phyloP scores from a whole-genome alignment of 805 yeast species.

The Groenewaldozyma salmanticensis region DNA sequence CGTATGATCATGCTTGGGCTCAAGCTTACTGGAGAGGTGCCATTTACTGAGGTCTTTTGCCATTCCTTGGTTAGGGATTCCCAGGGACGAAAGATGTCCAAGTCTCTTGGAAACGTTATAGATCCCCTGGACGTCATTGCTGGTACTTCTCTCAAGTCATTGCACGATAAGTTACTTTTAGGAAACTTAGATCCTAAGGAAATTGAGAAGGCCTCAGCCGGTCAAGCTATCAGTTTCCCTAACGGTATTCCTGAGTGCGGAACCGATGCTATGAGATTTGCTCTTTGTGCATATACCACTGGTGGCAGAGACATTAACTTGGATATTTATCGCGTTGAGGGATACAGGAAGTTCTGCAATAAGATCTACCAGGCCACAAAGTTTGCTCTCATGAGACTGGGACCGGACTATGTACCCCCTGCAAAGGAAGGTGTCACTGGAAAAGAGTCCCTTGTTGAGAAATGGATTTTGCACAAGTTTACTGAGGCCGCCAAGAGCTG shows the following conservation, averaged over 20 bases:
- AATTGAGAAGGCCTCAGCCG: constrained; percentile 74
- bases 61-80: constrained; percentile 98
- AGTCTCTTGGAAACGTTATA: constrained; percentile 91
- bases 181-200: constrained; percentile 92
- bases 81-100: constrained; percentile 98
- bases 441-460: constrained; percentile 74
- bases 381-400: constrained; percentile 87
- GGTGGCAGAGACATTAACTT: constrained; percentile 98
- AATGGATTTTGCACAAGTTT: constrained; percentile 90
- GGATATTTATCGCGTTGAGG: constrained; percentile 94
- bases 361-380: constrained; percentile 98
- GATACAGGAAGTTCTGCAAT: constrained; percentile 98
- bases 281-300: constrained; percentile 94
- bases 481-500: constrained; percentile 57
- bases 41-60: constrained; percentile 95
- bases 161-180: constrained; percentile 62
- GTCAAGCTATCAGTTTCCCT: constrained; percentile 86
- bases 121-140: constrained; percentile 91
- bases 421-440: constrained; percentile 55
- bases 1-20: constrained; percentile 91
- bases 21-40: constrained; percentile 82
- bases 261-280: constrained; percentile 96
- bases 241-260: constrained; percentile 99
- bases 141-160: constrained; percentile 71
- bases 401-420: constrained; percentile 80